Percentiles rank a stretch among this genome's conserved stretches.
Evolutionary conservation across 495 filamentous ascomycete species (phyloP).

Genomic region (Penicillium cinerascens): DNA sequence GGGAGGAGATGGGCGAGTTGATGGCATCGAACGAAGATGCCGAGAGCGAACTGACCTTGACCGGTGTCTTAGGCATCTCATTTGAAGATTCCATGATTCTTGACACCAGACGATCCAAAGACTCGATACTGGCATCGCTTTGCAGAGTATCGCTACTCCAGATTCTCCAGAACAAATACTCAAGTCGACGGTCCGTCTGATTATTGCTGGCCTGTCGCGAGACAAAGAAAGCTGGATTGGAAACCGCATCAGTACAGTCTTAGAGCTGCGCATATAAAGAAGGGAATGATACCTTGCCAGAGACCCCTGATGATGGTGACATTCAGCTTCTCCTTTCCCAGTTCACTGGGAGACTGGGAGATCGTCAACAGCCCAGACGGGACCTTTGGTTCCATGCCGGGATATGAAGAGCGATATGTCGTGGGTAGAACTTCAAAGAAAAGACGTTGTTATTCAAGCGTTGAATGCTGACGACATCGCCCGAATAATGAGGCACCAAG

Average conservation of each 20-base stretch:
- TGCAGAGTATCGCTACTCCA: conserved; percentile 37
- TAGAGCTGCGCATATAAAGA: neutral
- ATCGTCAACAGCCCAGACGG: conserved; percentile 50
- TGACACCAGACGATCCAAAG: conserved; percentile 39
- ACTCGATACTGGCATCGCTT: conserved; percentile 27
- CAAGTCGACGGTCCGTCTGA: conserved; percentile 42
- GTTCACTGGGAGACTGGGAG: conserved; percentile 19
- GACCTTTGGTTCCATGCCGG: conserved; percentile 41
- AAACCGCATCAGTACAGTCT: conserved; percentile 1
- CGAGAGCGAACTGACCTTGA: conserved; percentile 1
- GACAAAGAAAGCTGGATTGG: conserved; percentile 38
- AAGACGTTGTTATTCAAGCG: neutral
- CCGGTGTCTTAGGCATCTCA: neutral
- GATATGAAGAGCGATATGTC: neutral
- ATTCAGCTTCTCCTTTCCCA: conserved; percentile 28
- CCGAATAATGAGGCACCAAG: neutral
- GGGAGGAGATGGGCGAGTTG: neutral
- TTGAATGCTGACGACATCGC: neutral
- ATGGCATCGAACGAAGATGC: neutral
- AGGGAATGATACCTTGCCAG: conserved; percentile 47
- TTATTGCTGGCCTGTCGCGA: conserved; percentile 34
- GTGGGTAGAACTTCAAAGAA: neutral
- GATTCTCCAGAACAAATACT: conserved; percentile 55
- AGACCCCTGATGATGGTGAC: conserved; percentile 36
- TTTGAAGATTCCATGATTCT: conserved; percentile 26